These are phyloP conservation scores for Aspergillus felis DNA, from an alignment of 2,329 filamentous ascomycete genomes.

Conservation along the genomic window DNA sequence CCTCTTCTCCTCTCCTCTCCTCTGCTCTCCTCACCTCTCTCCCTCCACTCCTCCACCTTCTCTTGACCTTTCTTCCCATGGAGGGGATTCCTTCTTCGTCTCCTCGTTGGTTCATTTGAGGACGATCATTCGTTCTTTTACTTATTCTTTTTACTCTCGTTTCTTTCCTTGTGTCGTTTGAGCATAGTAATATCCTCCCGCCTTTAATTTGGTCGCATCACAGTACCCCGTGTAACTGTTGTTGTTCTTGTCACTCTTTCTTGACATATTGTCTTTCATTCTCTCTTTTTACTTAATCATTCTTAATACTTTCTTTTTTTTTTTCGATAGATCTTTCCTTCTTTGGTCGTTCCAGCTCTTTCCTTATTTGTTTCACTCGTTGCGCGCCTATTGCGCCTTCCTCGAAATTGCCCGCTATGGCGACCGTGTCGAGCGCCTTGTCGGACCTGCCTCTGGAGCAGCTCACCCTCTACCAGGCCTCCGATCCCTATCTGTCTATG, in stretches of 20 bases:
- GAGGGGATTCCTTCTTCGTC: slow-evolving; percentile 16
- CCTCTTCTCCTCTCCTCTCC: slow-evolving; percentile 1
- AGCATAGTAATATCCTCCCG: neutral
- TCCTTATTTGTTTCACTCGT: slow-evolving; percentile 5
- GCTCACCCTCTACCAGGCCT: slow-evolving; percentile 83
- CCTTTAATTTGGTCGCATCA: neutral
- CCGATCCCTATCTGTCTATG: slow-evolving; percentile 74
- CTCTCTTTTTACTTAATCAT: slow-evolving; percentile 4
- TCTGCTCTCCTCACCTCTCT: neutral
- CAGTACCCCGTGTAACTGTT: neutral
- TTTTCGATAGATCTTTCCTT: neutral
- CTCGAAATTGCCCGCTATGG: slow-evolving; percentile 57
- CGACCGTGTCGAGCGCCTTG: slow-evolving; percentile 74
- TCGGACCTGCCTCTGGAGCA: slow-evolving; percentile 71
- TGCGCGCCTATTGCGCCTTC: slow-evolving; percentile 9
- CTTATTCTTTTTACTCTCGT: slow-evolving; percentile 7
- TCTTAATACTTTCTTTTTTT: slow-evolving; percentile 2
- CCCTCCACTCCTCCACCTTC: slow-evolving; percentile 5
- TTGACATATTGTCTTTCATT: slow-evolving; percentile 1
- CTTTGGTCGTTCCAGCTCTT: neutral
- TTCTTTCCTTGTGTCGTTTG: slow-evolving; percentile 13
- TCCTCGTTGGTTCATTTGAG: slow-evolving; percentile 16
- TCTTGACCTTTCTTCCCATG: slow-evolving; percentile 15
- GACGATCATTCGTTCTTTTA: slow-evolving; percentile 10
- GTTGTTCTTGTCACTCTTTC: slow-evolving; percentile 6